A percentile compares a stretch with the other conserved stretches of the same genome.
Conservation (phyloP, 306 rosid species). For the Fagus sylvatica region DNA sequence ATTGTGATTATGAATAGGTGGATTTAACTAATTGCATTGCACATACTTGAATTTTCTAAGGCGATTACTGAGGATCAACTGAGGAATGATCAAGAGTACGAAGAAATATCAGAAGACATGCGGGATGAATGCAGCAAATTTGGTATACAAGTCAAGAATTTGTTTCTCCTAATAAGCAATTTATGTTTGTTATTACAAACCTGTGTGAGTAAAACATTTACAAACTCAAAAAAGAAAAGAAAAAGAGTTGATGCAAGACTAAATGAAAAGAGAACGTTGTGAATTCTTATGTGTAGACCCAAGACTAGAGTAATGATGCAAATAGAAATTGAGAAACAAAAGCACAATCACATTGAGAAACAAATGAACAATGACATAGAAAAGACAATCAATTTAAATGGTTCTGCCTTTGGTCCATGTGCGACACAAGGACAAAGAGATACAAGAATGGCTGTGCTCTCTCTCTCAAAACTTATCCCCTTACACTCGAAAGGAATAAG, state of each 20-base stretch:
- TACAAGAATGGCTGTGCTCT: too few species aligned
- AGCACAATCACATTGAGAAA: background rate
- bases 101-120: constrained; percentile 82
- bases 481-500: too few species aligned
- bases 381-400: background rate
- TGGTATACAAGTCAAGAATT: constrained; percentile 44
- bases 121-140: constrained; percentile 80
- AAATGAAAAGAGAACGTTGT: background rate
- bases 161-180: background rate
- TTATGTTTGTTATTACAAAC: background rate
- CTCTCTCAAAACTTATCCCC: too few species aligned
- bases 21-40: constrained; percentile 18
- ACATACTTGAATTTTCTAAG: constrained; percentile 31
- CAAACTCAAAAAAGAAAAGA: too few species aligned
- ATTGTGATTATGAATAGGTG: background rate
- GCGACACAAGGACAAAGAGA: too few species aligned
- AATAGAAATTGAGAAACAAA: background rate
- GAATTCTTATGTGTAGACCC: background rate
- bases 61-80: constrained; percentile 64
- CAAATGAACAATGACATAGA: background rate
- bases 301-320: background rate
- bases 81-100: constrained; percentile 53
- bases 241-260: background rate
- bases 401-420: background rate
- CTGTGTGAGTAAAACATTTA: background rate